Conservation (phyloP, 73 alveolate species). For the Paramecium primaurelia region DNA sequence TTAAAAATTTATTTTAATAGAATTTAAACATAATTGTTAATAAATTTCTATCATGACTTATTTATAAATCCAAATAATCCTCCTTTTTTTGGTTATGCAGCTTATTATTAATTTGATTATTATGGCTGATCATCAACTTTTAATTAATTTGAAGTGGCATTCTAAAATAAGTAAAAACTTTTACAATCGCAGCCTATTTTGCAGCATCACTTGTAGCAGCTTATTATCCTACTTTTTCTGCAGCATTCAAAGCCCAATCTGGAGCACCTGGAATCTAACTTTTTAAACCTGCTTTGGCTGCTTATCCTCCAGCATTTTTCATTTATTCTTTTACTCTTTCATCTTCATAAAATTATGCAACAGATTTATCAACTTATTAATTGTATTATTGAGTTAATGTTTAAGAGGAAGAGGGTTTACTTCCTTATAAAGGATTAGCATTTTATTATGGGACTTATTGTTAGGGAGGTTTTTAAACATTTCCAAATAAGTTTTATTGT, state of each 20-base stretch:
- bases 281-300: slow-evolving; percentile 21
- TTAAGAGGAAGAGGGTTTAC: background rate
- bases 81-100: background rate
- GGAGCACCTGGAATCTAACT: slow-evolving; percentile 44
- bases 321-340: slow-evolving; percentile 3
- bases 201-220: slow-evolving; percentile 55
- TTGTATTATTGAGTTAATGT: slow-evolving; percentile 12
- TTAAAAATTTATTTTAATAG: background rate
- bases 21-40: background rate
- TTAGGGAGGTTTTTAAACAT: background rate
- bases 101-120: background rate
- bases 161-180: background rate
- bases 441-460: background rate
- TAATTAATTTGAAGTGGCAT: background rate
- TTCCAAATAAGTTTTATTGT: background rate
- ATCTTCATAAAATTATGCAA: background rate
- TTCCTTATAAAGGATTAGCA: background rate
- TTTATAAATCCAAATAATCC: slow-evolving; percentile 37
- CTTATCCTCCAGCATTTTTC: slow-evolving; percentile 29
- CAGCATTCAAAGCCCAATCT: slow-evolving; percentile 28
- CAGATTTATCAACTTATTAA: background rate
- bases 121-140: background rate
- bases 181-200: background rate
- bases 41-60: background rate
- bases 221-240: slow-evolving; percentile 19